Conservation (phyloP, 1,284 basidiomycete species). For the Marasmius sp. region DNA sequence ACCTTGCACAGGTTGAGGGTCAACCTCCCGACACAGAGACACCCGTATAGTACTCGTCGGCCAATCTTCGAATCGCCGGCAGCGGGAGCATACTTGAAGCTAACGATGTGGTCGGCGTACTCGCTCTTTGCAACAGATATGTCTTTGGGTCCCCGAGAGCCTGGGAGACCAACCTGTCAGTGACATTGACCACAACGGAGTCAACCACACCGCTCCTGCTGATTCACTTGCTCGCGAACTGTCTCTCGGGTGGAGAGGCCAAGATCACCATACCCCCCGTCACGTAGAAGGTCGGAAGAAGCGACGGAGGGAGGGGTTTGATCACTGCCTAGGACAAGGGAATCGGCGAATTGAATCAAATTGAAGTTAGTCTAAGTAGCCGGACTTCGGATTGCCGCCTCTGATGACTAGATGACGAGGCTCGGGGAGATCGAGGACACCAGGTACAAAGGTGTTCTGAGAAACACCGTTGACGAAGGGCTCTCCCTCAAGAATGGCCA, state of each 20-base stretch:
- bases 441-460: constrained; percentile 99
- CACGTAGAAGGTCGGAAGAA: constrained; percentile 98
- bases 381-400: constrained; percentile 96
- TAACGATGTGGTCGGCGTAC: no score
- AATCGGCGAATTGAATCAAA: constrained; percentile 89
- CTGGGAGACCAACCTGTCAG: no score
- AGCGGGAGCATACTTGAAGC: no score
- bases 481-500: constrained; percentile 91
- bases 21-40: no score
- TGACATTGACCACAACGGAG: constrained; percentile 90
- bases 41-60: no score
- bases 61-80: no score
- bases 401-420: constrained; percentile 90
- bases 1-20: no score
- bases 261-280: constrained; percentile 85
- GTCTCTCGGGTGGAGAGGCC: constrained; percentile 89
- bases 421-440: constrained; percentile 92
- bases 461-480: constrained; percentile 98
- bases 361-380: constrained; percentile 95
- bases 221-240: constrained; percentile 99
- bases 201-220: constrained; percentile 96
- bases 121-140: no score
- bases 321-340: constrained; percentile 98
- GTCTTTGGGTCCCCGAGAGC: no score
- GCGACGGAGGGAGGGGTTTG: constrained; percentile 93